These are phyloP conservation scores for Umbelopsis ramanniana DNA, from an alignment of 192 early-diverging fungal genomes.

Conservation along the genomic window DNA sequence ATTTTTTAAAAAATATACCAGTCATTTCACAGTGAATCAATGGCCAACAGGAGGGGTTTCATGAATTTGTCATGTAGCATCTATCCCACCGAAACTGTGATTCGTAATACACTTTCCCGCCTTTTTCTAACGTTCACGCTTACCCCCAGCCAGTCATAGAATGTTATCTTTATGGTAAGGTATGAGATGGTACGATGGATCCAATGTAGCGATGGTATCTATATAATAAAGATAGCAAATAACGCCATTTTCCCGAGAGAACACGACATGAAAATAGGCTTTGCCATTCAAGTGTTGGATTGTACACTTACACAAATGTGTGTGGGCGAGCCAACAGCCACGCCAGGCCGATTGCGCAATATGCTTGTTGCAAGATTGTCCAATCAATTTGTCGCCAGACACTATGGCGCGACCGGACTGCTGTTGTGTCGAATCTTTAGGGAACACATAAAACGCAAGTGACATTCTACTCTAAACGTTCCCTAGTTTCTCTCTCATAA, in stretches of 20 bases:
- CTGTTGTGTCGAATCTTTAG: slow-evolving; percentile 6
- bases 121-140: too few species aligned
- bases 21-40: not conserved
- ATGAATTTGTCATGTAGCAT: too few species aligned
- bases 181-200: not conserved
- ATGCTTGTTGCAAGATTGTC: not conserved
- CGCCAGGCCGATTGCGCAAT: slow-evolving; percentile 7
- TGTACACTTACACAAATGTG: not conserved
- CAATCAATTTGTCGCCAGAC: slow-evolving; percentile 7
- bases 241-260: slow-evolving; percentile 1
- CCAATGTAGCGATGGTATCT: not conserved
- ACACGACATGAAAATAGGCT: slow-evolving; percentile 12
- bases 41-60: too few species aligned
- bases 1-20: not conserved
- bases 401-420: slow-evolving; percentile 22
- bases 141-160: too few species aligned
- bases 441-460: not conserved
- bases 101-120: too few species aligned
- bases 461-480: too few species aligned
- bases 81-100: too few species aligned
- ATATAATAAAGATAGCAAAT: not conserved
- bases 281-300: slow-evolving; percentile 12
- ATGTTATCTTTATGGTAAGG: not conserved
- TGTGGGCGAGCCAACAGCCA: not conserved
- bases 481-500: not conserved